These are phyloP conservation scores for Paracoccidioides lutzii DNA, from an alignment of 2,329 filamentous ascomycete species.

Conservation along the genomic window DNA sequence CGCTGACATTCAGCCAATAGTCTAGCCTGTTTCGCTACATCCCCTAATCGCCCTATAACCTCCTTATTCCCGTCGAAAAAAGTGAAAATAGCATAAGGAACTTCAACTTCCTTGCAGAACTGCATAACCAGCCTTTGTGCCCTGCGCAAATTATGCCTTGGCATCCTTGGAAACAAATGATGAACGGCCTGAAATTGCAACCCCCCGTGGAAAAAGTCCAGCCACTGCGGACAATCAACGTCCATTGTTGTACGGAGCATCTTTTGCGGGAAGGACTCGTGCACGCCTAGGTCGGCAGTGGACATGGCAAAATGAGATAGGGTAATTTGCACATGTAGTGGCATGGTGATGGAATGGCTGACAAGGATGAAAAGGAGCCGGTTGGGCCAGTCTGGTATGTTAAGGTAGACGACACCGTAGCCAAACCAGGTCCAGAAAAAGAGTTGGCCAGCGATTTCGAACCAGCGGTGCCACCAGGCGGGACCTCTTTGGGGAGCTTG, in stretches of 20 bases:
- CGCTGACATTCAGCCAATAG: slow-evolving; percentile 65
- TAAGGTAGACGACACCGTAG: slow-evolving; percentile 63
- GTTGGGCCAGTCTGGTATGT: slow-evolving; percentile 54
- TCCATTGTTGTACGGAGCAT: slow-evolving; percentile 93
- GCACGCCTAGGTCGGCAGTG: slow-evolving; percentile 68
- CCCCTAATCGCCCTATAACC: slow-evolving; percentile 61
- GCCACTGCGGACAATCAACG: slow-evolving; percentile 73
- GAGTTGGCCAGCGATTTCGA: slow-evolving; percentile 62
- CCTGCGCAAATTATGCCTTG: slow-evolving; percentile 66
- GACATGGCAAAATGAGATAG: slow-evolving; percentile 91
- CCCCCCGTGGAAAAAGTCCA: slow-evolving; percentile 81
- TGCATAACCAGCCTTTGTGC: slow-evolving; percentile 64
- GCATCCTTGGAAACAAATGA: slow-evolving; percentile 71
- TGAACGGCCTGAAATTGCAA: slow-evolving; percentile 84
- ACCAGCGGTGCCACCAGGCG: slow-evolving; percentile 69
- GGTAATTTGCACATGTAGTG: slow-evolving; percentile 80
- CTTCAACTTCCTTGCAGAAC: slow-evolving; percentile 69
- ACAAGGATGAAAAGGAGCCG: slow-evolving; percentile 64
- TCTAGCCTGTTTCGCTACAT: slow-evolving; percentile 66
- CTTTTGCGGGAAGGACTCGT: slow-evolving; percentile 78
- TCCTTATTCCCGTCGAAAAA: slow-evolving; percentile 74
- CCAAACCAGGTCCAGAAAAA: slow-evolving; percentile 85
- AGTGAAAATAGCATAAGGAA: slow-evolving; percentile 75
- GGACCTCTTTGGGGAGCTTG: slow-evolving; percentile 61
- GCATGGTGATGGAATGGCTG: slow-evolving; percentile 68